A percentile compares a stretch with the other conserved stretches of the same genome.
Conservation (phyloP, 805 yeast species). For the Cephaloascus fragrans region DNA sequence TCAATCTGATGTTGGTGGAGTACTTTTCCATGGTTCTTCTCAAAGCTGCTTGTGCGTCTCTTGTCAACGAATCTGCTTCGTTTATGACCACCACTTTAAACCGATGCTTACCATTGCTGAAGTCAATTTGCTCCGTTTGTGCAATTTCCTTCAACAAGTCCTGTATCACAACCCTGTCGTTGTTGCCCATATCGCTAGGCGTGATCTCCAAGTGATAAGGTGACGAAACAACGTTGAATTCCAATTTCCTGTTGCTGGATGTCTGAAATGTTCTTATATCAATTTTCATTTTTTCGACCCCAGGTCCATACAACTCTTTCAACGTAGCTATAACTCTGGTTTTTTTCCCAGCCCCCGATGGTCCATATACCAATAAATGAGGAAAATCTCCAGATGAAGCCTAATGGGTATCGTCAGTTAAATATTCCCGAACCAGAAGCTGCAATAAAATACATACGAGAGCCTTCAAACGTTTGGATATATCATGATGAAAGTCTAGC, state of each 20-base stretch:
- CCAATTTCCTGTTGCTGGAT: slow-evolving; percentile 65
- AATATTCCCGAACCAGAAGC: neutral
- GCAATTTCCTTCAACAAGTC: slow-evolving; percentile 91
- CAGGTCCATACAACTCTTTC: slow-evolving; percentile 71
- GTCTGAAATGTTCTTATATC: slow-evolving; percentile 83
- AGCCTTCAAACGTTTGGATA: slow-evolving; percentile 56
- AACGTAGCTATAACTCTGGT: slow-evolving; percentile 80
- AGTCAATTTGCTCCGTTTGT: slow-evolving; percentile 91
- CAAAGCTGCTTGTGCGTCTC: slow-evolving; percentile 94
- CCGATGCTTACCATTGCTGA: slow-evolving; percentile 37
- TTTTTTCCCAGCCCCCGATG: slow-evolving; percentile 95
- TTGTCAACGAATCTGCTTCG: slow-evolving; percentile 80
- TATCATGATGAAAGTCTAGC: slow-evolving; percentile 56
- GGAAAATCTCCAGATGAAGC: slow-evolving; percentile 81
- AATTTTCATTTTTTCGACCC: slow-evolving; percentile 76
- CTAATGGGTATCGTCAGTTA: slow-evolving; percentile 3
- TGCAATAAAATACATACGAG: slow-evolving; percentile 24
- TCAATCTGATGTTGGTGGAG: slow-evolving; percentile 75
- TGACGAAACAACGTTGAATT: slow-evolving; percentile 87
- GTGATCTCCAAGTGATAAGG: slow-evolving; percentile 90
- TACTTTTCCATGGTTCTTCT: slow-evolving; percentile 96
- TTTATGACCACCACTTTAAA: slow-evolving; percentile 80
- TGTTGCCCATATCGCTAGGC: slow-evolving; percentile 94
- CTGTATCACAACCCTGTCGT: slow-evolving; percentile 91
- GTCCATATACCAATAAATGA: slow-evolving; percentile 87